phyloP scores from a whole-genome alignment of 768 basidiomycete genomes.

The Multifurca ochricompacta region DNA sequence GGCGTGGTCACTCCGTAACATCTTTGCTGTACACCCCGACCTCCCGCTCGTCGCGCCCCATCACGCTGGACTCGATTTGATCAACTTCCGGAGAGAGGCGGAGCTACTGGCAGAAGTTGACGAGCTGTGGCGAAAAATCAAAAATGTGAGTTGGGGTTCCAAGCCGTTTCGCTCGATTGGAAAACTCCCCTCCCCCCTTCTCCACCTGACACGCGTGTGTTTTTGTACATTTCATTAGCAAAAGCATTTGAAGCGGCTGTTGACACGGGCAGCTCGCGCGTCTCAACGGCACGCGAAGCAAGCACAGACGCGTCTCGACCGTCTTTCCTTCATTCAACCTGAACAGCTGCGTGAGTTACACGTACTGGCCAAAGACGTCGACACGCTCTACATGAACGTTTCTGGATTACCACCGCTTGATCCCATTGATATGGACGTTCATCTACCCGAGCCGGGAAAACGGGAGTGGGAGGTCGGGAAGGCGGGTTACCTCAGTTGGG shows the following conservation, averaged over 20 bases:
- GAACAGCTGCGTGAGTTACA: slow-evolving; percentile 36
- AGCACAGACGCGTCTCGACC: slow-evolving; percentile 37
- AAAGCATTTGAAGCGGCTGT: slow-evolving; percentile 53
- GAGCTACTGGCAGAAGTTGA: slow-evolving; percentile 61
- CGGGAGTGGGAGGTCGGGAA: slow-evolving; percentile 71
- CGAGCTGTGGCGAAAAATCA: slow-evolving; percentile 54
- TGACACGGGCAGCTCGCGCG: slow-evolving; percentile 43
- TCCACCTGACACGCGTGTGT: too few species aligned
- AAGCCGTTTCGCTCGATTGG: slow-evolving; percentile 27
- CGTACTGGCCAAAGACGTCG: slow-evolving; percentile 34
- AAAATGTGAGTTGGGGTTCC: too few species aligned
- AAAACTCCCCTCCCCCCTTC: too few species aligned
- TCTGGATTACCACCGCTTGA: slow-evolving; percentile 38
- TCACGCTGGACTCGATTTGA: slow-evolving; percentile 66
- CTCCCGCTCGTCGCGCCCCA: slow-evolving; percentile 69
- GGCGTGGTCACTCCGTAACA: slow-evolving; percentile 82
- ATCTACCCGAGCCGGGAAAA: slow-evolving; percentile 50
- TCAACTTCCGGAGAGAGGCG: slow-evolving; percentile 38
- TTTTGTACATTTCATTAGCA: too few species aligned
- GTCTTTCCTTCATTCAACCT: slow-evolving; percentile 38
- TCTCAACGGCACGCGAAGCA: slow-evolving; percentile 40
- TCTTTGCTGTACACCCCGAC: slow-evolving; percentile 68
- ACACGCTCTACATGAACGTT: slow-evolving; percentile 39
- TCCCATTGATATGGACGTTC: slow-evolving; percentile 13
- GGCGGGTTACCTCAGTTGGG: slow-evolving; percentile 76